Evolutionary conservation across 1,139 yeast genomes (phyloP).

Genomic region (Taiozyma sp.): DNA sequence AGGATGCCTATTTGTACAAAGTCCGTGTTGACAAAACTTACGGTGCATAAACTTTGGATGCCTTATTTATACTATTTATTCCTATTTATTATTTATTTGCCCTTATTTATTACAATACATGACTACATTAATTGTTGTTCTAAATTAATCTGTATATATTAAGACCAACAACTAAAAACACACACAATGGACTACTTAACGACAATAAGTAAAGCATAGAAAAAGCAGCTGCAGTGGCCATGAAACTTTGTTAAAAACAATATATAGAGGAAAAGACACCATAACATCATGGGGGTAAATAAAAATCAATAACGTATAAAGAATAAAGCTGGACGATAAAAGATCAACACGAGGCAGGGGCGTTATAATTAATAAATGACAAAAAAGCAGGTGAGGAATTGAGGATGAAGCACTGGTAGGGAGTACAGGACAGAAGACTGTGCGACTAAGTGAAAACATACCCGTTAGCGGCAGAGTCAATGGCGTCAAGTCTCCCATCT

Average conservation of each 20-base stretch:
- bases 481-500: constrained; percentile 42
- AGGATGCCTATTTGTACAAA: constrained; percentile 16
- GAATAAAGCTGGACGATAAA: background rate
- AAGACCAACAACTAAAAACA: background rate
- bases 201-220: background rate
- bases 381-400: background rate
- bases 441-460: constrained; percentile 20
- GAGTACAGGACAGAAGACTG: background rate
- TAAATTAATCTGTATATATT: background rate
- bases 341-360: background rate
- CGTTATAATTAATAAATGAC: background rate
- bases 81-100: background rate
- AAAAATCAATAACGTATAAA: background rate
- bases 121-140: background rate
- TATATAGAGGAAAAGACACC: background rate
- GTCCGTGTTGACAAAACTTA: constrained; percentile 19
- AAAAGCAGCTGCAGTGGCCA: background rate
- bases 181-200: background rate
- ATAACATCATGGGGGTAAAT: background rate
- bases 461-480: constrained; percentile 39
- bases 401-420: background rate
- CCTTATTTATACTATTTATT: background rate
- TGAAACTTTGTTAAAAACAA: background rate
- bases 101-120: background rate
- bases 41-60: background rate